phyloP scores from a whole-genome alignment of 2,329 filamentous ascomycete genomes.

The Knufia fluminis region DNA sequence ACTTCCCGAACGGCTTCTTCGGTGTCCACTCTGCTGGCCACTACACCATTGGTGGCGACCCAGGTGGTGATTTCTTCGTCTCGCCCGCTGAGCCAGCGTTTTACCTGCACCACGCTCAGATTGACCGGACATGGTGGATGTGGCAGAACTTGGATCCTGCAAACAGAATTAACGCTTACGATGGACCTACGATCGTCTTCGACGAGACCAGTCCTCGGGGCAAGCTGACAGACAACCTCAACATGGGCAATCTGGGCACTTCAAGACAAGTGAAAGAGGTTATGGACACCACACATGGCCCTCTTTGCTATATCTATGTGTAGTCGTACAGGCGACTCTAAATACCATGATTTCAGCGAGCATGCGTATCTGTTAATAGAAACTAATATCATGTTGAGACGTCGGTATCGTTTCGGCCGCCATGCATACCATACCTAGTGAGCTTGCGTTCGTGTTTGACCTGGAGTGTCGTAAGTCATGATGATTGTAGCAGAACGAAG shows the following conservation, averaged over 20 bases:
- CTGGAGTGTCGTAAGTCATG: neutral
- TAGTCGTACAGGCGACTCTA: neutral
- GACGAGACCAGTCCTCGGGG: slow-evolving; percentile 15
- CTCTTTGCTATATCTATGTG: slow-evolving; percentile 17
- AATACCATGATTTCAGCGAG: neutral
- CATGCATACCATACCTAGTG: too few species aligned
- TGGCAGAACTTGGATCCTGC: slow-evolving; percentile 38
- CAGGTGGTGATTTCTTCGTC: slow-evolving; percentile 33
- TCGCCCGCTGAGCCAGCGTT: slow-evolving; percentile 41
- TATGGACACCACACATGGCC: slow-evolving; percentile 18
- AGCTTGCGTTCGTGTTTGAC: too few species aligned
- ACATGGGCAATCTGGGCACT: slow-evolving; percentile 10
- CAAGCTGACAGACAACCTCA: slow-evolving; percentile 15
- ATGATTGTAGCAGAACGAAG: neutral
- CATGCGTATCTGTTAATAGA: neutral
- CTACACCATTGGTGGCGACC: slow-evolving; percentile 30
- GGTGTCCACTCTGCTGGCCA: slow-evolving; percentile 41
- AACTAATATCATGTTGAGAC: neutral
- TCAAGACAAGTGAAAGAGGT: slow-evolving; percentile 14
- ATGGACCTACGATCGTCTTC: slow-evolving; percentile 19
- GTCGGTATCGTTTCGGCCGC: too few species aligned
- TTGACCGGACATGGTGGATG: slow-evolving; percentile 42
- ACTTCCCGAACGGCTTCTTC: slow-evolving; percentile 25
- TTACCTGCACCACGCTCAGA: slow-evolving; percentile 41
- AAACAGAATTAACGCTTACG: slow-evolving; percentile 23